Evolutionary conservation across 345 rosid genomes (phyloP).

Genomic region (Salix caprea): DNA sequence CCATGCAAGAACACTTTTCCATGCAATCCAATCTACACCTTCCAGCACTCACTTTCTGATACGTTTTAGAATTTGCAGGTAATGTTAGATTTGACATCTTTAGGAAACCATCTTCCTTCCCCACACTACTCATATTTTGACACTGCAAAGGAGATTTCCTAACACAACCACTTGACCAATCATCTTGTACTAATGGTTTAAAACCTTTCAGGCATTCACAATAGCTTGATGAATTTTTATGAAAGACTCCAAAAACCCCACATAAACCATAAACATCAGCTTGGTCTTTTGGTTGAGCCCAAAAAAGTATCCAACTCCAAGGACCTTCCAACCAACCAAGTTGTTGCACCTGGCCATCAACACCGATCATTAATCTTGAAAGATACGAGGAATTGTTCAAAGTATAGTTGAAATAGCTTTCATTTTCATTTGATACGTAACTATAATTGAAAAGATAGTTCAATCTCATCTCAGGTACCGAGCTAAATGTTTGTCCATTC

Average conservation of each 20-base stretch:
- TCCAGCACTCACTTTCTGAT: not conserved
- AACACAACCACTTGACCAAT: not conserved
- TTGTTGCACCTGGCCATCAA: conserved; percentile 14
- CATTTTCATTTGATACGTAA: conserved; percentile 14
- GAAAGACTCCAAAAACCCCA: conserved; percentile 20
- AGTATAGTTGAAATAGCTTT: conserved; percentile 30
- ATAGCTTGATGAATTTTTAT: not conserved
- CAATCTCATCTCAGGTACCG: conserved; percentile 23
- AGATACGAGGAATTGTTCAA: conserved; percentile 3
- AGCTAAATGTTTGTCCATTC: conserved; percentile 10
- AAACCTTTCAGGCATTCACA: not conserved
- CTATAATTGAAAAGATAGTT: conserved; percentile 15
- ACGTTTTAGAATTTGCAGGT: not conserved
- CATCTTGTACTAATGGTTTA: not conserved
- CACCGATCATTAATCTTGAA: not conserved
- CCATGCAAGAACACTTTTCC: not conserved
- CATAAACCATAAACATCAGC: conserved; percentile 19
- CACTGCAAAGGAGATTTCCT: too few species aligned
- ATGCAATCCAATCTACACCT: not conserved
- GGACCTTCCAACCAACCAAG: not conserved
- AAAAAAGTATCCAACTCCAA: conserved; percentile 20
- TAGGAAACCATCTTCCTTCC: too few species aligned
- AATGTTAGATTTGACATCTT: too few species aligned
- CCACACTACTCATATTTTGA: too few species aligned
- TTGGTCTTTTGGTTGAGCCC: conserved; percentile 12